These are phyloP conservation scores for Prunus fruticosa DNA, from an alignment of 306 rosid species.

Conservation along the genomic window DNA sequence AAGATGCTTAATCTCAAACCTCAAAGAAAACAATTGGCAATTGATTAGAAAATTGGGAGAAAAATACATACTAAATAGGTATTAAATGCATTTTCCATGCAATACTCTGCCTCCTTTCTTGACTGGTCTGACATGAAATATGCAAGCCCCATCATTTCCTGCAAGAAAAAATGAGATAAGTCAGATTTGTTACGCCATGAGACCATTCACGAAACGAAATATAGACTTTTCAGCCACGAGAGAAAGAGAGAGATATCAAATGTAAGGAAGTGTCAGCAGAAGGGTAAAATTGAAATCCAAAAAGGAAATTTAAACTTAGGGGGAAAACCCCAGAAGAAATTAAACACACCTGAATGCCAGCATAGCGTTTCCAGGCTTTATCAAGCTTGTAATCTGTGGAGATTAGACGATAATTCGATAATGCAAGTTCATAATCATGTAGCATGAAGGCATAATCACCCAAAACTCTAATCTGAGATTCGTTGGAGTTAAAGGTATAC, in stretches of 20 bases:
- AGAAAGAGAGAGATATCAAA: background rate
- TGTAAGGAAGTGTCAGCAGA: constrained; percentile 6
- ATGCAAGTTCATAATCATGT: constrained; percentile 93
- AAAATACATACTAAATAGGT: constrained; percentile 73
- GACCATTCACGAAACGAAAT: constrained; percentile 17
- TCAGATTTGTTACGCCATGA: constrained; percentile 12
- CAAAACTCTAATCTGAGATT: constrained; percentile 93
- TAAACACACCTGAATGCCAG: constrained; percentile 79
- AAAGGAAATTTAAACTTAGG: background rate
- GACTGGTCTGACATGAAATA: constrained; percentile 92
- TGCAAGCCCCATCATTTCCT: constrained; percentile 98
- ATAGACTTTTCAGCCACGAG: background rate
- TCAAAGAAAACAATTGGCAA: background rate
- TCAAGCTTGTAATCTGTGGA: constrained; percentile 99
- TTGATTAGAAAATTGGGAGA: constrained; percentile 6
- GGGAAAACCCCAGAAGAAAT: background rate
- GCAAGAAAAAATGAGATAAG: constrained; percentile 32
- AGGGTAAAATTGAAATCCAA: background rate
- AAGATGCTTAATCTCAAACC: background rate
- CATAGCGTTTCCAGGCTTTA: constrained; percentile 98
- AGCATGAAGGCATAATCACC: constrained; percentile 99
- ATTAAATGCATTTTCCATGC: constrained; percentile 97
- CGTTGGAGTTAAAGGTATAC: constrained; percentile 86
- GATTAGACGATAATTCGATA: constrained; percentile 91
- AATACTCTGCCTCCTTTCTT: constrained; percentile 94